phyloP scores from a whole-genome alignment of 2,329 filamentous ascomycete species.

The Sporothrix pseudoabietina region DNA sequence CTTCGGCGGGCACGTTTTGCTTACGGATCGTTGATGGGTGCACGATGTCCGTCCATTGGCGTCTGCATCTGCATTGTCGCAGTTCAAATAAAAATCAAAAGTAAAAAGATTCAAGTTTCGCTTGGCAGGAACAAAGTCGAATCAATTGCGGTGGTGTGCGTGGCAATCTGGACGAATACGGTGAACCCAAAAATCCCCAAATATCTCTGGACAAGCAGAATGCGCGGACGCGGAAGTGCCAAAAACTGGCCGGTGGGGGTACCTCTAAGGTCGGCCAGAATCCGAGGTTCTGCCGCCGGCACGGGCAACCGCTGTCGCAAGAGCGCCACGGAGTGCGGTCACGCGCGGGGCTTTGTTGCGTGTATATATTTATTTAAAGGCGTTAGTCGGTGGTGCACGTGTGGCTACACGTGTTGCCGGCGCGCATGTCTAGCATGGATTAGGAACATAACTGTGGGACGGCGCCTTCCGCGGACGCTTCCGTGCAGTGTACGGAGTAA shows the following conservation, averaged over 20 bases:
- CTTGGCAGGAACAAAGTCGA: neutral
- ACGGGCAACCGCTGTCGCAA: conserved; percentile 19
- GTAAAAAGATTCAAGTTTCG: neutral
- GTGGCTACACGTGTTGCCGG: neutral
- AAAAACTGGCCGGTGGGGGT: neutral
- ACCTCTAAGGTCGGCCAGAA: conserved; percentile 3
- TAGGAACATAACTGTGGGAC: too few species aligned
- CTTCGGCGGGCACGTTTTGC: neutral
- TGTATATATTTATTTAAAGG: too few species aligned
- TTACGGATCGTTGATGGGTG: neutral
- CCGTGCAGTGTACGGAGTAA: too few species aligned
- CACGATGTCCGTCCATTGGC: conserved; percentile 1
- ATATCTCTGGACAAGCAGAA: neutral
- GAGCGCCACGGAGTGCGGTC: neutral
- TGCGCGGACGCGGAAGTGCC: neutral
- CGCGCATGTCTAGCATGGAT: neutral
- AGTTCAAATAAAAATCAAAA: neutral
- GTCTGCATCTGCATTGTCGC: conserved; percentile 5
- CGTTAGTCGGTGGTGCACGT: neutral
- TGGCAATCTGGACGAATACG: neutral
- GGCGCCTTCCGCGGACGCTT: too few species aligned
- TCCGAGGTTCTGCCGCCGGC: conserved; percentile 31
- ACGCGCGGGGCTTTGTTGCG: neutral
- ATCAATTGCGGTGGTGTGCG: neutral
- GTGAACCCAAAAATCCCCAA: neutral